phyloP scores from a whole-genome alignment of 2,329 filamentous ascomycete genomes.

The Pestalotiopsis sp. region DNA sequence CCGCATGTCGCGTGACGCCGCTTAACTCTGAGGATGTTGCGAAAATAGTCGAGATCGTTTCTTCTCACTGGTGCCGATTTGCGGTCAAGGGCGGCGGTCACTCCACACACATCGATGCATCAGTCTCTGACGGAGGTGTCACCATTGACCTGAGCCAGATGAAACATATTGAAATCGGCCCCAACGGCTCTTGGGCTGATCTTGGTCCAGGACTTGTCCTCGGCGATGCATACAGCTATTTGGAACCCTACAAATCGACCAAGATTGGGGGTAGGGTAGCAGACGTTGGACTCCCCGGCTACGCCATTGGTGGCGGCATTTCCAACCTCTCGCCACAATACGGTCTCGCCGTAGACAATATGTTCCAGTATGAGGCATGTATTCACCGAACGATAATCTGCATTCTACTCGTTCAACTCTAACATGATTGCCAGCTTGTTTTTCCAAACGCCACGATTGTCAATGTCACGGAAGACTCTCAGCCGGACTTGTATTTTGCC shows the following conservation, averaged over 20 bases:
- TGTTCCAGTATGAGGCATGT: neutral
- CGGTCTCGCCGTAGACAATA: neutral
- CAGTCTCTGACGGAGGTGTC: neutral
- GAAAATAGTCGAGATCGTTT: neutral
- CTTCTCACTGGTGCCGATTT: neutral
- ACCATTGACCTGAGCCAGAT: neutral
- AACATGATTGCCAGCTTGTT: neutral
- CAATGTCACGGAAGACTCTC: neutral
- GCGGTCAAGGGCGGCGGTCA: neutral
- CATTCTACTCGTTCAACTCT: neutral
- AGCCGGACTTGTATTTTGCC: neutral
- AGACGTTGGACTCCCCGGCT: neutral
- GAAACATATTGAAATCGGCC: neutral
- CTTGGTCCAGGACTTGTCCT: neutral
- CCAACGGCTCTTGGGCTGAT: neutral
- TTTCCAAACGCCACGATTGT: neutral
- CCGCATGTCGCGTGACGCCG: neutral
- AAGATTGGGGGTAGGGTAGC: neutral
- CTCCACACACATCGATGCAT: neutral
- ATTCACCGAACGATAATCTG: neutral
- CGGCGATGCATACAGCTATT: neutral
- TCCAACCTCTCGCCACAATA: neutral
- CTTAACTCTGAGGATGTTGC: neutral
- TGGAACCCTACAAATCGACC: neutral
- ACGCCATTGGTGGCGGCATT: neutral